Base-by-base conservation (phyloP, 805 yeast species). In the Danielia oregonensis region DNA sequence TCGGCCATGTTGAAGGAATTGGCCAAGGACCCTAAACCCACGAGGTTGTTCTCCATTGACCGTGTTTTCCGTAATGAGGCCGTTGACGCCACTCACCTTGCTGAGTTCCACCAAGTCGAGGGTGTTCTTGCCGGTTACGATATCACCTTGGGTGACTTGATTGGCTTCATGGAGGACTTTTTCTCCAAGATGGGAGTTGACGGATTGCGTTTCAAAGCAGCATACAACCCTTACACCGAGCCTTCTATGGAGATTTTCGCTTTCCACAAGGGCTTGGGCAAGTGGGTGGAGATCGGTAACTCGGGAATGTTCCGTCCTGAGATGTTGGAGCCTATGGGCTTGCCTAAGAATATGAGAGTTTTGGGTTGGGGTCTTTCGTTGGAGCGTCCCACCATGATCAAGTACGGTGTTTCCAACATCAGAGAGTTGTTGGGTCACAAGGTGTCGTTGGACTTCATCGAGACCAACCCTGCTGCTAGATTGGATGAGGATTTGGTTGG, bases 291-390 rank as follows among this genome's bases (percentile, higher is more conserved):
- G 72, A 91, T 93, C 55, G 99, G 99, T 63, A 93, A 93, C 74
- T 88, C 97, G 13, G 99, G 99, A 63, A 84, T 93, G 96, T 93
- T 93, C 76, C 82, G 99, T 68, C 98, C 99, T 10, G 99, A 93
- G 69, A 93, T 93, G 99, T 74, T 94, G 59, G 96, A 88, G 68
- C 70, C 96, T 29, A 91, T 93, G 97, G 99, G 99, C 23, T 76
- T 93, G 55, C 98, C 98, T 40, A 82, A 82, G 70, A 84, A 86
- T 59, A 65, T 94, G 70, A 77, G 97, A 61, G 97, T 91, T 9
- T 76, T 88, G 48, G 99, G 99, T 43, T 93, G 95, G 88, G 99
- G 99, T 55, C 73, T 93, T 52, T 84, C 95, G 16, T 74, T 93
- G 59, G 99, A 93, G 68, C 82, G 99, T 70, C 99, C 99, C 45